phyloP scores from a whole-genome alignment of 192 early-diverging fungal genomes.

The Mortierella hygrophila region DNA sequence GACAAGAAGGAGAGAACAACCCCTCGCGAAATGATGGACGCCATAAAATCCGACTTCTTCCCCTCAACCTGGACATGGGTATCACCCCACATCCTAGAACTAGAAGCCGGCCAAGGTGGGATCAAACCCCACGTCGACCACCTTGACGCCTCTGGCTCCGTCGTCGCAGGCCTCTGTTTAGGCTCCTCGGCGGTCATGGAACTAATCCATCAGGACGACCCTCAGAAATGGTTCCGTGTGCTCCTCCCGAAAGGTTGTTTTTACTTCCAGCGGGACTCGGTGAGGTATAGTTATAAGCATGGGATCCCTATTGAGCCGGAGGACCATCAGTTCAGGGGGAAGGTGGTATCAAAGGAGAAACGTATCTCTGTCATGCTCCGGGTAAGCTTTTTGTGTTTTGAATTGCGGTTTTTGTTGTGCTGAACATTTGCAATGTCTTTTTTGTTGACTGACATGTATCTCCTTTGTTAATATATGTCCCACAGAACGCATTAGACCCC shows the following conservation, averaged over 20 bases:
- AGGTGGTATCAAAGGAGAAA: slow-evolving; percentile 63
- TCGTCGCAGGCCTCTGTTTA: slow-evolving; percentile 82
- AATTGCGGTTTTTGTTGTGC: too few relatives aligned
- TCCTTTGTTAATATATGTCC: not conserved
- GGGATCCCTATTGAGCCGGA: slow-evolving; percentile 72
- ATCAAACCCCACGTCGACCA: slow-evolving; percentile 90
- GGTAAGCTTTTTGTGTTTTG: slow-evolving; percentile 35
- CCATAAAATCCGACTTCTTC: slow-evolving; percentile 70
- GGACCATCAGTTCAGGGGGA: slow-evolving; percentile 67
- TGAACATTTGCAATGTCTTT: not conserved
- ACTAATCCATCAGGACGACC: slow-evolving; percentile 75
- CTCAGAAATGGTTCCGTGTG: slow-evolving; percentile 68
- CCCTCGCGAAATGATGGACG: slow-evolving; percentile 61
- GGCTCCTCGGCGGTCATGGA: slow-evolving; percentile 79
- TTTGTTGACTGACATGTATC: not conserved
- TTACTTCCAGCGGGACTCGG: slow-evolving; percentile 78
- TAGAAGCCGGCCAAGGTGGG: slow-evolving; percentile 72
- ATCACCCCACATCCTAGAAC: slow-evolving; percentile 84
- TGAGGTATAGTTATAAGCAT: slow-evolving; percentile 86
- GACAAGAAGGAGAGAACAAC: slow-evolving; percentile 57
- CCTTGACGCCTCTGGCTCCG: slow-evolving; percentile 78
- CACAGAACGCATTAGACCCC: not conserved
- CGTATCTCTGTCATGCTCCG: slow-evolving; percentile 85
- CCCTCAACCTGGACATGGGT: slow-evolving; percentile 73
- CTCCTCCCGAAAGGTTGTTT: slow-evolving; percentile 73